Percentiles rank a stretch among this genome's conserved stretches.
phyloP scores from a whole-genome alignment of 2,329 filamentous ascomycete genomes.

The Fusarium penzigii region DNA sequence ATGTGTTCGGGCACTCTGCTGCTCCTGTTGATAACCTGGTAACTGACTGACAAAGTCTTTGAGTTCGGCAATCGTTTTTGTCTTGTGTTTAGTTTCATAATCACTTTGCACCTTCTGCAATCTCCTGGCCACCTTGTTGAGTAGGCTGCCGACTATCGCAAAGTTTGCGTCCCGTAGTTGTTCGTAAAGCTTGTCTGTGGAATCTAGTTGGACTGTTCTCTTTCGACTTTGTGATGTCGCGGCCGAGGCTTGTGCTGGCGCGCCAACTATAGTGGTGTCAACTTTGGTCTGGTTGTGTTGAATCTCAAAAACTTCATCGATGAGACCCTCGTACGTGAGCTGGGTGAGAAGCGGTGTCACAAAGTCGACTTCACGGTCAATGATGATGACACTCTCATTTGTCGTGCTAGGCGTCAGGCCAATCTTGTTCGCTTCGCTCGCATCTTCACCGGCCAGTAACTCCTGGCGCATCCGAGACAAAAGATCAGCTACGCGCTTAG shows the following conservation, averaged over 20 bases:
- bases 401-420: conserved; percentile 82
- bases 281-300: conserved; percentile 91
- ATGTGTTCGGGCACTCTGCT: conserved; percentile 88
- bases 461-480: conserved; percentile 91
- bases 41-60: conserved; percentile 94
- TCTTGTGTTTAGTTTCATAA: conserved; percentile 86
- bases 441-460: conserved; percentile 76
- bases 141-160: conserved; percentile 82
- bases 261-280: conserved; percentile 84
- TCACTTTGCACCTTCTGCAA: conserved; percentile 80
- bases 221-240: conserved; percentile 66
- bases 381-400: conserved; percentile 88
- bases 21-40: conserved; percentile 88
- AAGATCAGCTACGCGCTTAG: conserved; percentile 82
- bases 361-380: conserved; percentile 93
- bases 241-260: conserved; percentile 63
- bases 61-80: conserved; percentile 86
- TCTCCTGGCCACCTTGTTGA: conserved; percentile 88
- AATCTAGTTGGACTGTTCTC: conserved; percentile 85
- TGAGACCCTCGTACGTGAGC: conserved; percentile 91
- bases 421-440: conserved; percentile 58
- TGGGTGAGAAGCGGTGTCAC: conserved; percentile 91
- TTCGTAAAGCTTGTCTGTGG: conserved; percentile 83
- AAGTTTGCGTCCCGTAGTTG: conserved; percentile 93
- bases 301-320: conserved; percentile 92